A percentile compares a stretch with the other conserved stretches of the same genome.
Conservation (phyloP, 1,284 basidiomycete species). For the Sporisorium graminicola region DNA sequence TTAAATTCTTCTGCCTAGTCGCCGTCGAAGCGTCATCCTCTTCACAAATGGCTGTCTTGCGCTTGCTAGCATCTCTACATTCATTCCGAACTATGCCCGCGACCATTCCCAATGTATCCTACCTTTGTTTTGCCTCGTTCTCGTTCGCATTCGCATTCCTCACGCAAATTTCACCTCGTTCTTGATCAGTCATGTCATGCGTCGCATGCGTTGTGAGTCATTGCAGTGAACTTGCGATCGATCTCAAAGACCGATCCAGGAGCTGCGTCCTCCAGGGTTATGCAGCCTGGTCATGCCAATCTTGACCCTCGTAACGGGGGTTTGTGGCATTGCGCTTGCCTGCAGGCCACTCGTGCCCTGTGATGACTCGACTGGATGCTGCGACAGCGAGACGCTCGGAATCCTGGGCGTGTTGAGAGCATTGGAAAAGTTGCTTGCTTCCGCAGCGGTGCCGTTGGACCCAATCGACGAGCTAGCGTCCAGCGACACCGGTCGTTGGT, state of each 20-base stretch:
- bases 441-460: conserved; percentile 20
- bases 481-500: conserved; percentile 25
- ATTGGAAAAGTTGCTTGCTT: conserved; percentile 55
- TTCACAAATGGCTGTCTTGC: neutral
- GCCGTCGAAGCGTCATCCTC: neutral
- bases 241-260: conserved; percentile 78
- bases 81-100: neutral
- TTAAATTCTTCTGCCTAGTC: conserved; percentile 33
- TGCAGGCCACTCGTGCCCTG: conserved; percentile 10
- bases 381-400: conserved; percentile 37
- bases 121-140: neutral
- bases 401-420: conserved; percentile 63
- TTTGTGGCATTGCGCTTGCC: conserved; percentile 17
- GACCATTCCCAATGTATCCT: conserved; percentile 7
- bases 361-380: conserved; percentile 2
- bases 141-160: conserved; percentile 14
- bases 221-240: neutral
- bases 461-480: conserved; percentile 41
- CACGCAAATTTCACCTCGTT: conserved; percentile 6
- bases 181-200: neutral
- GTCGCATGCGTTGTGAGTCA: neutral
- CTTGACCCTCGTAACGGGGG: conserved; percentile 75
- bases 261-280: conserved; percentile 88
- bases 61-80: neutral
- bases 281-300: conserved; percentile 92